These are phyloP conservation scores for Huntiella omanensis DNA, from an alignment of 2,329 filamentous ascomycete genomes.

Conservation along the genomic window DNA sequence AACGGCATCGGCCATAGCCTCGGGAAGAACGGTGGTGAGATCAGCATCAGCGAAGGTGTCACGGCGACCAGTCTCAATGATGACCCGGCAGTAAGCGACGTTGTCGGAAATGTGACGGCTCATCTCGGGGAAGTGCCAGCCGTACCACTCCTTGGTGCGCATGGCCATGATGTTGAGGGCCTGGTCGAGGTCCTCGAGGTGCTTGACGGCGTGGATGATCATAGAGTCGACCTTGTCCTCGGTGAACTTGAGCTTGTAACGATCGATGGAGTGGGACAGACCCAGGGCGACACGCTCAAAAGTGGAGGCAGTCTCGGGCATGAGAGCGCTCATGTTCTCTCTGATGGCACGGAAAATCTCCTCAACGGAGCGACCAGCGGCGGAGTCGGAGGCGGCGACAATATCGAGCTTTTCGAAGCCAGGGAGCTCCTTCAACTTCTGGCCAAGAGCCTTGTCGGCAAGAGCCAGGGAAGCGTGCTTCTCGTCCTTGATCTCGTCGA, in stretches of 20 bases:
- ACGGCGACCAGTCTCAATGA: slow-evolving; percentile 77
- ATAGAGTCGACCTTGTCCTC: slow-evolving; percentile 98
- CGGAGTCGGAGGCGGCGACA: slow-evolving; percentile 59
- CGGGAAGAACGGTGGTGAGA: slow-evolving; percentile 76
- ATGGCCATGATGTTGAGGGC: slow-evolving; percentile 98
- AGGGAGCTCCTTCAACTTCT: slow-evolving; percentile 81
- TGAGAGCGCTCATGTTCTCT: slow-evolving; percentile 72
- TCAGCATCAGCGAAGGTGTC: slow-evolving; percentile 59
- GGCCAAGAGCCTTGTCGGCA: slow-evolving; percentile 79
- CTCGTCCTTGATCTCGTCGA: slow-evolving; percentile 87
- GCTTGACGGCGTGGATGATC: slow-evolving; percentile 92
- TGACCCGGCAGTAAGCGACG: slow-evolving; percentile 75
- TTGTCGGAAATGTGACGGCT: slow-evolving; percentile 96
- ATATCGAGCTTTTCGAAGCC: slow-evolving; percentile 70
- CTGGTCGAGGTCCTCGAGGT: slow-evolving; percentile 94
- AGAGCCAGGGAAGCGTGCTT: slow-evolving; percentile 93
- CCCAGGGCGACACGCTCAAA: slow-evolving; percentile 89
- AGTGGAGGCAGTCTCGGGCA: slow-evolving; percentile 69
- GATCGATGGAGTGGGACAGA: slow-evolving; percentile 88
- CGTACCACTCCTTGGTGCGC: slow-evolving; percentile 99
- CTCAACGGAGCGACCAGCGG: slow-evolving; percentile 38
- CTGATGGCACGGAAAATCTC: slow-evolving; percentile 92
- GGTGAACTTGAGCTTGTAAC: slow-evolving; percentile 97
- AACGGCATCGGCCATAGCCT: slow-evolving; percentile 80
- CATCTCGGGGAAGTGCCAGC: slow-evolving; percentile 98